Base-by-base conservation (phyloP, 352 stramenopile species). In the Phytophthora brassicae region DNA sequence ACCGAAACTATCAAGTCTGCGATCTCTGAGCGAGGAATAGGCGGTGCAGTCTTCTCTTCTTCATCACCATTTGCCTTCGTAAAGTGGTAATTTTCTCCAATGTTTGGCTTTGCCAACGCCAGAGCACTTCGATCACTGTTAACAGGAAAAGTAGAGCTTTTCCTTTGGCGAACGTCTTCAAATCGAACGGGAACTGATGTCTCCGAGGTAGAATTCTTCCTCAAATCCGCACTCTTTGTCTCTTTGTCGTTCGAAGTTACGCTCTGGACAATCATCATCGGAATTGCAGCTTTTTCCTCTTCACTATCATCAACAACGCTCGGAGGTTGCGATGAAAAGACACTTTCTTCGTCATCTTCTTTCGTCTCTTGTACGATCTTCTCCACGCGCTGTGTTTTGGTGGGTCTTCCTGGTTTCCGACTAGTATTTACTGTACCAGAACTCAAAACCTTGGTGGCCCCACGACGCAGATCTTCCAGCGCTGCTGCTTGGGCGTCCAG, bases 381-480 rank as follows among this genome's bases (percentile, higher is more conserved):
- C 7, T 9, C n/a, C 2, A 31, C 12, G 19, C 39, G 63, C n/a
- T 47, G 43, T 28, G 53, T 64, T n/a, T 70, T 75, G 2, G 41
- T 8, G 6, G 47, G 44, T 26, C 44, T 55, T 3, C 47, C 49
- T 4, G 24, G 13, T 55, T 47, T 69, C 6, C 54, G 52, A n/a
- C 50, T 39, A 16, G 38, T n/a, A n/a, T n/a, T n/a, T n/a, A n/a
- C n/a, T n/a, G n/a, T n/a, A n/a, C n/a, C n/a, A n/a, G n/a, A n/a
- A n/a, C n/a, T n/a, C n/a, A n/a, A n/a, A 17, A 12, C 43, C 20
- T 66, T 69, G 11, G 60, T 17, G n/a, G 7, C 41, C 6, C 42
- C 17, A 20, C 64, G 69, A 16, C 69, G 69, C 42, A 63, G 38
- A 17, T 77, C 68, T 46, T 77, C 60, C 2, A 76, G 52, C 17